Percentiles rank a stretch among this genome's conserved stretches.
Evolutionary conservation across 139 green algal species (phyloP).

Genomic region (Micractinium sp.): DNA sequence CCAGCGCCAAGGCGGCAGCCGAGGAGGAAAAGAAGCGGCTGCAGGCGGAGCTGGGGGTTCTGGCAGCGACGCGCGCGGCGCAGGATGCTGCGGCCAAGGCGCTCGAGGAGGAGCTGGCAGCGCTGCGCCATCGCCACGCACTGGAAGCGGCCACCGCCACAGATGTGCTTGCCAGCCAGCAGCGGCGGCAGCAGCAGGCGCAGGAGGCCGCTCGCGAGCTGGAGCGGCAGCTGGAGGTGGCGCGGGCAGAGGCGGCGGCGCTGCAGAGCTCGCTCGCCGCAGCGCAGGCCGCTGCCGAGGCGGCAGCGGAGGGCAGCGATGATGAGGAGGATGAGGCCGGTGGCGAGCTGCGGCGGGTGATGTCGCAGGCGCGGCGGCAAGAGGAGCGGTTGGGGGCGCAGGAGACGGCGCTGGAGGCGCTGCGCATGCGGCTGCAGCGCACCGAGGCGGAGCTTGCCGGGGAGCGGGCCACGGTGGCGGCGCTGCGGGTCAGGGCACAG

Average conservation of each 20-base stretch:
- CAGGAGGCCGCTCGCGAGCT: background rate
- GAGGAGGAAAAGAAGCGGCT: constrained; percentile 14
- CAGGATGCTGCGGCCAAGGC: background rate
- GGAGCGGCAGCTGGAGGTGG: background rate
- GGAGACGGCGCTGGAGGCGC: background rate
- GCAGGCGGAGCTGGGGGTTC: constrained; percentile 1
- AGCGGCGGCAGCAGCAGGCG: background rate
- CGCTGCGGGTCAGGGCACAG: background rate
- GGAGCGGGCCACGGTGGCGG: background rate
- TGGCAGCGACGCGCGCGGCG: background rate
- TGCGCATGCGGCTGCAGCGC: constrained; percentile 2
- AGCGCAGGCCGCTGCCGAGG: background rate
- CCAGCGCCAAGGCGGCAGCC: background rate
- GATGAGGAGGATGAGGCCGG: background rate
- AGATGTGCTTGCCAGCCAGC: constrained; percentile 31
- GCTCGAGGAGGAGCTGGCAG: constrained; percentile 11
- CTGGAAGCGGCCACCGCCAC: background rate
- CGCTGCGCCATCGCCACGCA: background rate
- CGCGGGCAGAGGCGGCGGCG: background rate
- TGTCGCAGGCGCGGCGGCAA: background rate
- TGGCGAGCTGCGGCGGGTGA: background rate
- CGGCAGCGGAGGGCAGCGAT: background rate
- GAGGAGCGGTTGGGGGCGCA: constrained; percentile 4
- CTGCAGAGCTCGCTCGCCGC: background rate
- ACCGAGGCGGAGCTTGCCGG: background rate